These are phyloP conservation scores for Termitomyces sp. DNA, from an alignment of 768 basidiomycete species.

Conservation along the genomic window DNA sequence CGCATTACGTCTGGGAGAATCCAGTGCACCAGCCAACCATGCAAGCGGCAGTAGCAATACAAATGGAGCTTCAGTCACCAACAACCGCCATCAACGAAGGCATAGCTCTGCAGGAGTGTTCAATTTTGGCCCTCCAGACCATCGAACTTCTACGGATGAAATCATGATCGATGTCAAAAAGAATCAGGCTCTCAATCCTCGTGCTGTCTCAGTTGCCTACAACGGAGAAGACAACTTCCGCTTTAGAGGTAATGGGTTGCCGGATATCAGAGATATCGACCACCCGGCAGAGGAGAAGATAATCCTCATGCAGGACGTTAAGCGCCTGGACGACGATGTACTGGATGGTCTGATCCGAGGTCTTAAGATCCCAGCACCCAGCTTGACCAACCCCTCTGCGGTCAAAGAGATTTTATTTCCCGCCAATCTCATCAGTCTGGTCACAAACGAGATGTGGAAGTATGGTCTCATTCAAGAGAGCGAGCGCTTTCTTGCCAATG, in stretches of 20 bases:
- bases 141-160: conserved; percentile 76
- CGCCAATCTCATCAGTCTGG: conserved; percentile 93
- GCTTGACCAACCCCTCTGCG: conserved; percentile 85
- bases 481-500: conserved; percentile 96
- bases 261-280: conserved; percentile 74
- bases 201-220: conserved; percentile 87
- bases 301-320: conserved; percentile 85
- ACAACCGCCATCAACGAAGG: conserved; percentile 70
- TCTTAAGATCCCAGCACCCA: conserved; percentile 90
- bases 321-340: conserved; percentile 90
- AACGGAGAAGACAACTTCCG: conserved; percentile 78
- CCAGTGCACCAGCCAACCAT: conserved; percentile 34
- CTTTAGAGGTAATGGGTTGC: conserved; percentile 59
- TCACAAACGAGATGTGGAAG: conserved; percentile 99
- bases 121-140: conserved; percentile 52
- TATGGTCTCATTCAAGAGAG: conserved; percentile 95
- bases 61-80: conserved; percentile 12
- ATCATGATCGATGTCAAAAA: conserved; percentile 71
- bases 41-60: conserved; percentile 30
- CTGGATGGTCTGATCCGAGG: conserved; percentile 86
- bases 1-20: conserved; percentile 53
- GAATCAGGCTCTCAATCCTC: conserved; percentile 67
- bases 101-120: conserved; percentile 87
- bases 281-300: conserved; percentile 96
- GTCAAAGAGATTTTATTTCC: conserved; percentile 99